Base-by-base conservation (phyloP, 2,329 filamentous ascomycete genomes). In the Fusarium pseudonygamai region DNA sequence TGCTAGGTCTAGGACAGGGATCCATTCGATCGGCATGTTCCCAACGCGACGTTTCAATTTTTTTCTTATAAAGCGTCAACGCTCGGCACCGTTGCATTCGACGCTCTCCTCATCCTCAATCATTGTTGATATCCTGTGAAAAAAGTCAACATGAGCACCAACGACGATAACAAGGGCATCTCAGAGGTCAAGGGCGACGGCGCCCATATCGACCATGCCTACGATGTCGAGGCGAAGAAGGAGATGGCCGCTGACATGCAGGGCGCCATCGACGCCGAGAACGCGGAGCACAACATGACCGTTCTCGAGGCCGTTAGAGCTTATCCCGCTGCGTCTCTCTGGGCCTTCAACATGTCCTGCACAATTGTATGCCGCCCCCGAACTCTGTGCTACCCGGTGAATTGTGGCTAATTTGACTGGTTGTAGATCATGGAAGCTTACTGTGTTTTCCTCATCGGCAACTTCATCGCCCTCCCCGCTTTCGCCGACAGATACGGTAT, bases 331-430 rank as follows among this genome's bases (percentile, higher is more conserved):
- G 85, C 85, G 55, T 83, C 82, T 34, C 78, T 84, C 24, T 87
- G 85, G 85, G 85, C 84, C 1, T 85, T 86, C 53, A 78, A 81
- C 73, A 86, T 86, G 84, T 87, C 83, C 52, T 87, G 84, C 75
- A 86, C 85, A 9, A 87, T 87, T 76, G 85, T 86, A 52, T 9
- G n/a, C 26, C 9, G 15, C 36, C 24, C 46, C 46, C 10, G 32
- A 12, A 16, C 7, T 24, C 9, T 20, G 14, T 12, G 11, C 28
- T 37, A 9, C 7, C 28, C 30, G n/a, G n/a, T n/a, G 42, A 18
- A 26, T 22, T 61, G 7, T 45, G 45, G 18, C 49, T 36, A 42
- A 57, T 36, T 16, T 57, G 7, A 30, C n/a, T 67, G 36, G 20
- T 7, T 32, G 11, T 22, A 86, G 85, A 83, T 87, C 64, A 87